Conservation (phyloP, 306 rosid species). For the Cyclanthera cordifolia region DNA sequence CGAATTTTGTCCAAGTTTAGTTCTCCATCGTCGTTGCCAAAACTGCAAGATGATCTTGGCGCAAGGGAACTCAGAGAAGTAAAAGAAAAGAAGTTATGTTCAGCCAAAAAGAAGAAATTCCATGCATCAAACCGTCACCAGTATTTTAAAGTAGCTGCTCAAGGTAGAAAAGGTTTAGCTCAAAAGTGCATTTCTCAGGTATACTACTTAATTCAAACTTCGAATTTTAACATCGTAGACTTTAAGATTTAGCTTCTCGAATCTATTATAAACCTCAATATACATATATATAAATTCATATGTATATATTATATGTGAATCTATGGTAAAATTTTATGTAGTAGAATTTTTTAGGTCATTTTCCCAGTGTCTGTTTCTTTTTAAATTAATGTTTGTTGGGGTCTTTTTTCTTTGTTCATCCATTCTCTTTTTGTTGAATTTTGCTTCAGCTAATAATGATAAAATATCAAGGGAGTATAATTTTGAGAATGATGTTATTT, state of each 20-base stretch:
- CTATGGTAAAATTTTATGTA: too few species aligned
- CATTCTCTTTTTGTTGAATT: neutral
- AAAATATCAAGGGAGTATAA: neutral
- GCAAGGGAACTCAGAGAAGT: conserved; percentile 26
- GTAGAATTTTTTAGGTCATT: too few species aligned
- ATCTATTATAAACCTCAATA: neutral
- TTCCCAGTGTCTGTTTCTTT: too few species aligned
- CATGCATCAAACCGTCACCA: neutral
- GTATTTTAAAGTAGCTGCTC: neutral
- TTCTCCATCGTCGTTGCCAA: conserved; percentile 19
- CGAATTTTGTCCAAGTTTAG: conserved; percentile 40
- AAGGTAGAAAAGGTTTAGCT: conserved; percentile 21
- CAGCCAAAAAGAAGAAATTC: conserved; percentile 32
- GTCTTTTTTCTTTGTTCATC: neutral
- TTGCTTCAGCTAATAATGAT: neutral
- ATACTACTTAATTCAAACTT: conserved; percentile 1
- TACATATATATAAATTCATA: too few species aligned
- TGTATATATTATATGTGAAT: too few species aligned
- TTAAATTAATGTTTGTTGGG: neutral
- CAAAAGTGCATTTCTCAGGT: conserved; percentile 34
- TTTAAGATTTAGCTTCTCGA: neutral
- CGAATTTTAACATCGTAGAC: neutral
- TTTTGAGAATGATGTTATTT: neutral
- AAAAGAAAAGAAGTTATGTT: conserved; percentile 27
- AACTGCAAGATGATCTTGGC: conserved; percentile 25